Conservation (phyloP, 2,329 filamentous ascomycete genomes). For the Hypoxylon sp. region DNA sequence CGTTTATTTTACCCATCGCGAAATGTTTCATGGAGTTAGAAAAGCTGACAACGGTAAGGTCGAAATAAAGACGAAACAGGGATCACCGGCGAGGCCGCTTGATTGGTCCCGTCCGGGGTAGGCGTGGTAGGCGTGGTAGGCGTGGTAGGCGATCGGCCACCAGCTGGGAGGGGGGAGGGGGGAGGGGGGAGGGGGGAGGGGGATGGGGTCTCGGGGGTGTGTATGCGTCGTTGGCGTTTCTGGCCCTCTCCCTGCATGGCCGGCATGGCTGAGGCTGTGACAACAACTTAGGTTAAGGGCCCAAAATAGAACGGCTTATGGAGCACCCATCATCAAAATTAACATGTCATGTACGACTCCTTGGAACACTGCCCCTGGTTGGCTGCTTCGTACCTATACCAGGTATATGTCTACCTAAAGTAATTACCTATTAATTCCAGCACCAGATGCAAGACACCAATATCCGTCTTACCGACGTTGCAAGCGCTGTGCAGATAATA, state of each 20-base stretch:
- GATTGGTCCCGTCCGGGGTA: slow-evolving; percentile 24
- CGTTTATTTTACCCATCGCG: slow-evolving; percentile 11
- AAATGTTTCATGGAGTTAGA: slow-evolving; percentile 34
- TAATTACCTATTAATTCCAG: background rate
- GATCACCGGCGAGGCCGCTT: slow-evolving; percentile 16
- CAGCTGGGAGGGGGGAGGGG: background rate
- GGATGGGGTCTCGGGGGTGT: slow-evolving; percentile 10
- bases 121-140: too few relatives aligned
- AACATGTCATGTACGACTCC: slow-evolving; percentile 18
- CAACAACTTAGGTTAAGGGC: slow-evolving; percentile 18
- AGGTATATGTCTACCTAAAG: too few relatives aligned
- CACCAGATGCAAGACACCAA: slow-evolving; percentile 5
- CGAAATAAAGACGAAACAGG: slow-evolving; percentile 36
- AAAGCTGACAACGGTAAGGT: slow-evolving; percentile 21
- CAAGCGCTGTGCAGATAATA: slow-evolving; percentile 11
- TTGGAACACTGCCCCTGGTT: slow-evolving; percentile 23
- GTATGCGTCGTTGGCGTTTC: slow-evolving; percentile 35
- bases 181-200: slow-evolving; percentile 7
- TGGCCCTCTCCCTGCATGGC: slow-evolving; percentile 37
- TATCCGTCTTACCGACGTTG: slow-evolving; percentile 30
- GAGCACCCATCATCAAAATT: background rate
- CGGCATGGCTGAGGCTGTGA: slow-evolving; percentile 38
- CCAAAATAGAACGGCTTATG: slow-evolving; percentile 39
- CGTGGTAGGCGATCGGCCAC: slow-evolving; percentile 13
- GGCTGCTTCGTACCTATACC: slow-evolving; percentile 26